Conservation (phyloP, 2,329 filamentous ascomycete genomes). For the Seiridium unicorne region DNA sequence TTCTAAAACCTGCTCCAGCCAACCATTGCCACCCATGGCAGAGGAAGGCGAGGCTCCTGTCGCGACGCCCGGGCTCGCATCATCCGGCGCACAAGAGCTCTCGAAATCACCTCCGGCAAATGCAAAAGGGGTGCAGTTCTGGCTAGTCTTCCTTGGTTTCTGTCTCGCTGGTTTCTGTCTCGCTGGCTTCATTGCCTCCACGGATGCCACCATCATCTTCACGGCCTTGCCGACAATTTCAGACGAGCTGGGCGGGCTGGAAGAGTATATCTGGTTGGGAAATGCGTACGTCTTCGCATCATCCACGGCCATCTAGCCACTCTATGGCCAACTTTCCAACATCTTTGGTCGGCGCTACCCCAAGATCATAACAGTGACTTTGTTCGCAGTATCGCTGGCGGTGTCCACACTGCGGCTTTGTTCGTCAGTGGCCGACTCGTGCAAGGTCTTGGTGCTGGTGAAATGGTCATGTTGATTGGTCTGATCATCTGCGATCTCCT, state of each 20-base stretch:
- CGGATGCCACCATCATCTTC: not conserved
- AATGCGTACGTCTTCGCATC: not conserved
- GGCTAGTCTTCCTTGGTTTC: not conserved
- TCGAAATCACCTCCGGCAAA: too few species aligned
- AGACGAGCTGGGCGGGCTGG: not conserved
- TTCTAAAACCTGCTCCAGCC: too few species aligned
- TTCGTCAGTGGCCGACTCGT: conserved; percentile 39
- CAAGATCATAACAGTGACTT: not conserved
- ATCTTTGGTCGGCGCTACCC: not conserved
- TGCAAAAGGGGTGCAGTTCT: not conserved
- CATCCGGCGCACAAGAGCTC: too few species aligned
- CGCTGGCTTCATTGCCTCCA: not conserved
- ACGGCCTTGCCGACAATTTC: not conserved
- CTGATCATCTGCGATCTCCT: conserved; percentile 48
- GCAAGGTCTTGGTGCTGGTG: conserved; percentile 36
- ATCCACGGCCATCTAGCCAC: not conserved
- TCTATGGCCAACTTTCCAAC: not conserved
- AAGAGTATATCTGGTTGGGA: not conserved
- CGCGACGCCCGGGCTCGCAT: too few species aligned
- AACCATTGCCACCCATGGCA: too few species aligned
- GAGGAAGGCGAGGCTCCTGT: too few species aligned
- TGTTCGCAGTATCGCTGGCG: not conserved
- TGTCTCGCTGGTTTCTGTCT: not conserved
- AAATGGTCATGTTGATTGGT: conserved; percentile 35
- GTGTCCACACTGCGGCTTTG: conserved; percentile 16